These are phyloP conservation scores for Hygrophorus pudorinus DNA, from an alignment of 768 basidiomycete species.

Conservation along the genomic window DNA sequence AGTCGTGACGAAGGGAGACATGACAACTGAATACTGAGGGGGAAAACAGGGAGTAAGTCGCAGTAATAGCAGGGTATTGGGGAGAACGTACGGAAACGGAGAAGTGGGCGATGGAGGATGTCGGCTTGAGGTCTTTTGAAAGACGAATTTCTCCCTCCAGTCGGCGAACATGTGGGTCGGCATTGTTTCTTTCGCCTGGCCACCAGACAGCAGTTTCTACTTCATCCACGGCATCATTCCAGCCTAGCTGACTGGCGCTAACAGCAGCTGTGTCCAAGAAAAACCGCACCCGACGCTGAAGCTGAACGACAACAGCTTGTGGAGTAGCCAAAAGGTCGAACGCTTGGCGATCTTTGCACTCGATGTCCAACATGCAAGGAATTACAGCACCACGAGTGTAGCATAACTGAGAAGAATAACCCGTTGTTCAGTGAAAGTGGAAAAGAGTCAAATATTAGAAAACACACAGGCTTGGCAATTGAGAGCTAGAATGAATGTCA, in stretches of 20 bases:
- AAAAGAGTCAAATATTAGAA: neutral
- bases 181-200: slow-evolving; percentile 21
- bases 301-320: slow-evolving; percentile 15
- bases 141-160: slow-evolving; percentile 45
- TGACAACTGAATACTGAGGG: slow-evolving; percentile 38
- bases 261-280: slow-evolving; percentile 24
- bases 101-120: slow-evolving; percentile 41
- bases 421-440: neutral
- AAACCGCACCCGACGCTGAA: slow-evolving; percentile 17
- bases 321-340: slow-evolving; percentile 22
- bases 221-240: slow-evolving; percentile 36
- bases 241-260: slow-evolving; percentile 23
- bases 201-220: slow-evolving; percentile 38
- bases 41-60: slow-evolving; percentile 6
- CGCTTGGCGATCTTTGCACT: slow-evolving; percentile 18
- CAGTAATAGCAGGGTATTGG: neutral
- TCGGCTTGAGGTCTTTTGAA: slow-evolving; percentile 40
- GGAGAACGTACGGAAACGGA: slow-evolving; percentile 33
- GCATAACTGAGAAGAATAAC: slow-evolving; percentile 14
- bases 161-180: slow-evolving; percentile 24
- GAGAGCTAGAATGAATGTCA: slow-evolving; percentile 21
- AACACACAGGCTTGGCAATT: slow-evolving; percentile 35
- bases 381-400: slow-evolving; percentile 32
- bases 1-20: slow-evolving; percentile 33
- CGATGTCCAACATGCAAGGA: slow-evolving; percentile 23